Evolutionary conservation across 305 asterid species (phyloP), one percentile per base, ranked within the genome.

Genomic region (Solanum aculeatissimum): DNA sequence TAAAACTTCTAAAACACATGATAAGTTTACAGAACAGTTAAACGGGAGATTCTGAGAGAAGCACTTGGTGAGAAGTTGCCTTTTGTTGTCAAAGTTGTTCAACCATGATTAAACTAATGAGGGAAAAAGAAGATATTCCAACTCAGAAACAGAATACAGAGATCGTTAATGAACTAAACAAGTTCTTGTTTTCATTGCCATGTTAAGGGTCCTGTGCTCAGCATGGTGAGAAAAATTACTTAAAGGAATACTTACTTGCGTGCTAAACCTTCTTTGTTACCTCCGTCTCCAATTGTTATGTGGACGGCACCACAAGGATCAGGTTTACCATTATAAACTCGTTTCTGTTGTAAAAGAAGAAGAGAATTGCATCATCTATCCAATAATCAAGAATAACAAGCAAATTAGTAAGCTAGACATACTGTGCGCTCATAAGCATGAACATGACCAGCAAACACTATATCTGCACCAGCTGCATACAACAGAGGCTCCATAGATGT

Each of bases 341-440:
- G 92, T 69, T 66, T 83, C 92, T 91, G 87, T 74, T 19, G 63
- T 21, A 72, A 89, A 77, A 83, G 80, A 75, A 84, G 55, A 84
- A 75, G 42, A 47, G 63, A 83, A 80, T 51, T 69, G 63, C 23
- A 49, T 82, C 66, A 85, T 51, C 9, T 49, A 83, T 72, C 42
- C 60, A 49, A 54, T 43, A 80, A 71, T 9, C 75, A 18, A 83
- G 71, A 15, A 65, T 60, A 42, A 53, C 62, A 38, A 21, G 45
- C 66, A 57, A 66, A 43, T 32, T 57, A 54, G 35, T 62, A 14
- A 68, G 66, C 77, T 12, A 13, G 63, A 83, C 88, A 82, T 92
- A 96, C 99, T 87, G 97, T 82, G 84, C 99, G 98, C 54, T 96
- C 98, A 53, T 96, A 96, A 87, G 99, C 99, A 90, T 96, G 99